Evolutionary conservation across 2,329 filamentous ascomycete genomes (phyloP).

Genomic region (Xylaria sp.): DNA sequence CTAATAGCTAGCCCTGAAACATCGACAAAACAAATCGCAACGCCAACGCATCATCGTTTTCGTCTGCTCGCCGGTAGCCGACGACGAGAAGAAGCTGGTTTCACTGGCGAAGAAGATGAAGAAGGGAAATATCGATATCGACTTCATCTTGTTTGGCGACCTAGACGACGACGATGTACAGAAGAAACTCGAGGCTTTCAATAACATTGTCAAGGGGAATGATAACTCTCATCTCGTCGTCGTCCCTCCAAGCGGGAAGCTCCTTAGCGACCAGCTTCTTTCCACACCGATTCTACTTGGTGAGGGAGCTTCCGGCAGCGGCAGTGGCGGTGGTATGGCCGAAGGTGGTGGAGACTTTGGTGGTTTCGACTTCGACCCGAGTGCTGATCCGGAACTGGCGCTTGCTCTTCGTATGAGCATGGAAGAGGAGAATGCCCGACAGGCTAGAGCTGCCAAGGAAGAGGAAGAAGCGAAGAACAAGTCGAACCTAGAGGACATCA

Average conservation of each 20-base stretch:
- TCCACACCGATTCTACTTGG: slow-evolving; percentile 90
- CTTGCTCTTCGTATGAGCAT: slow-evolving; percentile 96
- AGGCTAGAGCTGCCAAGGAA: slow-evolving; percentile 85
- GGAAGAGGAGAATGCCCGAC: slow-evolving; percentile 95
- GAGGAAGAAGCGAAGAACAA: slow-evolving; percentile 79
- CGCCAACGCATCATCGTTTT: slow-evolving; percentile 97
- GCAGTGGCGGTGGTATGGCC: slow-evolving; percentile 65
- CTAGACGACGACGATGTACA: slow-evolving; percentile 87
- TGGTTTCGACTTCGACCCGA: slow-evolving; percentile 91
- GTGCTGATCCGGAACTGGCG: slow-evolving; percentile 91
- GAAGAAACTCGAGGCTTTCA: slow-evolving; percentile 94
- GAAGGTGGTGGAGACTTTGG: slow-evolving; percentile 73
- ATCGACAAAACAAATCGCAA: slow-evolving; percentile 97
- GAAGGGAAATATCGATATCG: slow-evolving; percentile 93
- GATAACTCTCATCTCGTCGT: slow-evolving; percentile 93
- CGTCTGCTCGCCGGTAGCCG: slow-evolving; percentile 90
- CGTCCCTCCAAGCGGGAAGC: slow-evolving; percentile 88
- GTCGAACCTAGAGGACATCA: slow-evolving; percentile 81
- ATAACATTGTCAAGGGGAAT: slow-evolving; percentile 89
- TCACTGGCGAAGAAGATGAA: slow-evolving; percentile 98
- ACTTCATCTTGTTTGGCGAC: slow-evolving; percentile 95
- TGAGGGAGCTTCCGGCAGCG: slow-evolving; percentile 71
- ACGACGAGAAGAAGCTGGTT: slow-evolving; percentile 88
- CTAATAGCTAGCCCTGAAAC: slow-evolving; percentile 88
- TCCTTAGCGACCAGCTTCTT: slow-evolving; percentile 92